phyloP scores from a whole-genome alignment of 2,329 filamentous ascomycete species.

The Microcyclosporella mali region DNA sequence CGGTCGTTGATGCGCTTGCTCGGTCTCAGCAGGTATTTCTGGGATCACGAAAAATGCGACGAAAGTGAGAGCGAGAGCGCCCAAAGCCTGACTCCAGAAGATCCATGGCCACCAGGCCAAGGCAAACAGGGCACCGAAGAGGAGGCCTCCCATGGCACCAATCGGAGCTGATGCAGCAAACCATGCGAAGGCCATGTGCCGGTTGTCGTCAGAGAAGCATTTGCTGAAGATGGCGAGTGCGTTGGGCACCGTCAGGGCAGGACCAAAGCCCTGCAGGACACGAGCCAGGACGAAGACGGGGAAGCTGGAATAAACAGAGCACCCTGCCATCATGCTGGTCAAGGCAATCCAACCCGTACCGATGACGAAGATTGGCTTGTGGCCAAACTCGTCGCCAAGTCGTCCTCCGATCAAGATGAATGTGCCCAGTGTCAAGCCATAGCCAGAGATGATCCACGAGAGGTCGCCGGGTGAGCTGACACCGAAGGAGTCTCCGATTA shows the following conservation, averaged over 20 bases:
- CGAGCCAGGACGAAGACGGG: constrained; percentile 35
- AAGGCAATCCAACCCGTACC: constrained; percentile 47
- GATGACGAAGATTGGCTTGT: constrained; percentile 44
- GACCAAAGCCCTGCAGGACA: constrained; percentile 48
- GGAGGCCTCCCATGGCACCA: constrained; percentile 38
- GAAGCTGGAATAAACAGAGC: constrained; percentile 36
- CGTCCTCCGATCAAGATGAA: constrained; percentile 42
- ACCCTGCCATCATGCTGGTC: constrained; percentile 43
- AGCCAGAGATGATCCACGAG: constrained; percentile 40
- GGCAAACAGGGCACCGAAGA: constrained; percentile 38
- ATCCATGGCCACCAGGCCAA: constrained; percentile 49
- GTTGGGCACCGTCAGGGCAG: constrained; percentile 59
- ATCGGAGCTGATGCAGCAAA: constrained; percentile 47
- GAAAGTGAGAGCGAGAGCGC: constrained; percentile 33
- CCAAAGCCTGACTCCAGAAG: constrained; percentile 42
- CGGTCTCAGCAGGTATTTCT: constrained; percentile 3
- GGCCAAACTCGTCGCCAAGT: constrained; percentile 43
- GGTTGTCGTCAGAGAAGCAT: constrained; percentile 53
- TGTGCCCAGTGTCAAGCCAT: constrained; percentile 40
- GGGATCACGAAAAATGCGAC: constrained; percentile 39
- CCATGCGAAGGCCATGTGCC: constrained; percentile 54
- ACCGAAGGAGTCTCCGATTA: constrained; percentile 40
- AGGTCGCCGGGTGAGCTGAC: constrained; percentile 27
- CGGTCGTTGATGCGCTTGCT: constrained; percentile 22
- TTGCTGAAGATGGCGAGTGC: constrained; percentile 56